phyloP scores from a whole-genome alignment of 495 filamentous ascomycete genomes.

The Penicillium pancosmium region DNA sequence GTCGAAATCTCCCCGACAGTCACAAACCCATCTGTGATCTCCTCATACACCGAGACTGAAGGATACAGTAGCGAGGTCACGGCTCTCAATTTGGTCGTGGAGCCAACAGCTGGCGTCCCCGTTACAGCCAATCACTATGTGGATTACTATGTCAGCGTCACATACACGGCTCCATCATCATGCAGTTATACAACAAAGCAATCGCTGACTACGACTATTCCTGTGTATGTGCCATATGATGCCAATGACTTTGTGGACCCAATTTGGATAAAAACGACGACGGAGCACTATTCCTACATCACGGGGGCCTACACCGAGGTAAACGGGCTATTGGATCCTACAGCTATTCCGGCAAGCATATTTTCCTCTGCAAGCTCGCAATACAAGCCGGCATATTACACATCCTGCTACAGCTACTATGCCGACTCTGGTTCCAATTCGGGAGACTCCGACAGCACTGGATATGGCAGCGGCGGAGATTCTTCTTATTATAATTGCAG shows the following conservation, averaged over 20 bases:
- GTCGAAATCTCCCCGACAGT: constrained; percentile 14
- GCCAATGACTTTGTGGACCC: constrained; percentile 17
- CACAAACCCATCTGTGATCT: constrained; percentile 9
- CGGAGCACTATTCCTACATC: constrained; percentile 18
- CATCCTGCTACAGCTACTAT: constrained; percentile 8
- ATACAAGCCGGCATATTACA: constrained; percentile 17
- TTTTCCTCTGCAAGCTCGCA: constrained; percentile 25
- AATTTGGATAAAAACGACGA: constrained; percentile 24
- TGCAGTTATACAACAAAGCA: constrained; percentile 23
- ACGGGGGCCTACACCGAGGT: constrained; percentile 14
- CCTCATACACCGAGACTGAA: constrained; percentile 11
- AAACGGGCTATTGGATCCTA: constrained; percentile 25
- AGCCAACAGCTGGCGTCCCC: constrained; percentile 14
- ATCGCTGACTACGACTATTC: constrained; percentile 21
- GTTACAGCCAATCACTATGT: constrained; percentile 17
- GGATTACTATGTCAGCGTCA: constrained; percentile 28
- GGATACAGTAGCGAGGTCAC: constrained; percentile 13
- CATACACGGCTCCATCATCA: constrained; percentile 33
- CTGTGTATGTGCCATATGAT: constrained; percentile 18
- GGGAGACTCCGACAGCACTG: neutral
- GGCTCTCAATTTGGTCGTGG: constrained; percentile 18
- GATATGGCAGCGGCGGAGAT: neutral
- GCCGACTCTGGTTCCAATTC: neutral
- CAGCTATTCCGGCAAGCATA: constrained; percentile 22
- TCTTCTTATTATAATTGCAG: constrained; percentile 4